A percentile compares a stretch with the other conserved stretches of the same genome.
These are phyloP conservation scores for Dothistroma pini DNA, from an alignment of 2,329 filamentous ascomycete genomes.

Conservation along the genomic window DNA sequence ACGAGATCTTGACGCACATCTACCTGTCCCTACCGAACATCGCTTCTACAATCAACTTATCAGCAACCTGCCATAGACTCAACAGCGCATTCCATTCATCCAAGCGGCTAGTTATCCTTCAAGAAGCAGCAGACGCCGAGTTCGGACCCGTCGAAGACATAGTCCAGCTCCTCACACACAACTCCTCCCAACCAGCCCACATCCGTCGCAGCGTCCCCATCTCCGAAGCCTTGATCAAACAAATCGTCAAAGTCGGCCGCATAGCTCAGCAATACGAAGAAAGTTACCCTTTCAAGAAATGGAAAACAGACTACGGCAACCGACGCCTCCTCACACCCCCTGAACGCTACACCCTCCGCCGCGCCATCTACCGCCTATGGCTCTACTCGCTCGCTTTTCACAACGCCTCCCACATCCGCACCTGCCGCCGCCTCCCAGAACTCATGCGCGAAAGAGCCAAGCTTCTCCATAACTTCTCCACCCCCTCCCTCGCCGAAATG, in stretches of 20 bases:
- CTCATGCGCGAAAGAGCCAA: slow-evolving; percentile 51
- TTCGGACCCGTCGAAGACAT: slow-evolving; percentile 58
- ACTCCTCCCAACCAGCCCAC: slow-evolving; percentile 57
- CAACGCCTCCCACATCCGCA: slow-evolving; percentile 49
- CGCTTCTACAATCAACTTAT: slow-evolving; percentile 52
- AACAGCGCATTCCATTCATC: slow-evolving; percentile 51
- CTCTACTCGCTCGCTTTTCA: slow-evolving; percentile 59
- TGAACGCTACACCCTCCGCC: slow-evolving; percentile 52
- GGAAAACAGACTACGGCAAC: slow-evolving; percentile 55
- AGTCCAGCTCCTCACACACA: slow-evolving; percentile 58
- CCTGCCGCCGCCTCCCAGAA: slow-evolving; percentile 46
- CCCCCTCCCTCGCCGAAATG: slow-evolving; percentile 55
- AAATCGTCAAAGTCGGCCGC: slow-evolving; percentile 52
- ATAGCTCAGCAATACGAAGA: slow-evolving; percentile 56
- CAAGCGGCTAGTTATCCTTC: slow-evolving; percentile 54
- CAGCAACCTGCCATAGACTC: slow-evolving; percentile 54
- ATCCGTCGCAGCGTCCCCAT: slow-evolving; percentile 50
- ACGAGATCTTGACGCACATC: slow-evolving; percentile 57
- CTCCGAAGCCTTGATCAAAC: slow-evolving; percentile 53
- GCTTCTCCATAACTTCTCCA: slow-evolving; percentile 58
- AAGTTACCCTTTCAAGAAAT: slow-evolving; percentile 62
- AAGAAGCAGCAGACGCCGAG: slow-evolving; percentile 51
- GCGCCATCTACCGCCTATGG: slow-evolving; percentile 60
- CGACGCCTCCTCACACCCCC: slow-evolving; percentile 50
- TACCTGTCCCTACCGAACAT: slow-evolving; percentile 53